A percentile compares a stretch with the other conserved stretches of the same genome.
Evolutionary conservation across 1,284 basidiomycete species (phyloP).

Genomic region (Caloboletus inedulis): DNA sequence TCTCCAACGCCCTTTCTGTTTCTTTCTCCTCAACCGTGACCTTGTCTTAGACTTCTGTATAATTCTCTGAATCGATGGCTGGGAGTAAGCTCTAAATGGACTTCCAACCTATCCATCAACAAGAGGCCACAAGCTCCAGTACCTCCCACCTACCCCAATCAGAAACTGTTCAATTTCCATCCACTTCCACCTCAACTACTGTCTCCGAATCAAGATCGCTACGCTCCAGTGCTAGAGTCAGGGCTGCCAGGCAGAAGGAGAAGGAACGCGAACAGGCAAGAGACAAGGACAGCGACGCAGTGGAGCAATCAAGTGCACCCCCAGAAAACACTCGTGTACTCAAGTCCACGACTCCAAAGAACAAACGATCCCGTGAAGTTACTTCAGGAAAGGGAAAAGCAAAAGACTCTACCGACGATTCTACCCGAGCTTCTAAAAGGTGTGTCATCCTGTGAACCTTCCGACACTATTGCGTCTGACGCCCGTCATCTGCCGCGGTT

Average conservation of each 20-base stretch:
- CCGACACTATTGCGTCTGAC: conserved; percentile 19
- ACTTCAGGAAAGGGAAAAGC: conserved; percentile 57
- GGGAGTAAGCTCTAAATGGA: conserved; percentile 81
- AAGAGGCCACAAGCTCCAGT: conserved; percentile 66
- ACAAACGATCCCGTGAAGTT: conserved; percentile 55
- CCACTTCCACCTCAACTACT: conserved; percentile 33
- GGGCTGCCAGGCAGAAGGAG: conserved; percentile 69
- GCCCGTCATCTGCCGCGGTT: conserved; percentile 22
- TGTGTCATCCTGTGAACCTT: conserved; percentile 38
- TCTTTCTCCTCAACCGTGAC: conserved; percentile 29
- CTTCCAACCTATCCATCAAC: conserved; percentile 65
- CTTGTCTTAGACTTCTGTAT: conserved; percentile 23
- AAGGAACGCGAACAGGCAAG: conserved; percentile 44
- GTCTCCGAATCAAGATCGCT: conserved; percentile 48
- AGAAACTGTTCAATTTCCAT: conserved; percentile 37
- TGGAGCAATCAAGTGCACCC: conserved; percentile 39
- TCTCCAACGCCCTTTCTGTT: conserved; percentile 13
- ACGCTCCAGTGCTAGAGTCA: conserved; percentile 72
- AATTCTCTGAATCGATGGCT: conserved; percentile 67
- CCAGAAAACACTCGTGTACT: conserved; percentile 42
- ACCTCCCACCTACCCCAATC: conserved; percentile 37
- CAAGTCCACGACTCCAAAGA: conserved; percentile 42
- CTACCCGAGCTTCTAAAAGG: conserved; percentile 55
- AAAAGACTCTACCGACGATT: conserved; percentile 55
- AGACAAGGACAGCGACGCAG: conserved; percentile 39